These are phyloP conservation scores for Mesembryanthemum crystallinum DNA, from an alignment of 148 eudicot species.

Conservation along the genomic window DNA sequence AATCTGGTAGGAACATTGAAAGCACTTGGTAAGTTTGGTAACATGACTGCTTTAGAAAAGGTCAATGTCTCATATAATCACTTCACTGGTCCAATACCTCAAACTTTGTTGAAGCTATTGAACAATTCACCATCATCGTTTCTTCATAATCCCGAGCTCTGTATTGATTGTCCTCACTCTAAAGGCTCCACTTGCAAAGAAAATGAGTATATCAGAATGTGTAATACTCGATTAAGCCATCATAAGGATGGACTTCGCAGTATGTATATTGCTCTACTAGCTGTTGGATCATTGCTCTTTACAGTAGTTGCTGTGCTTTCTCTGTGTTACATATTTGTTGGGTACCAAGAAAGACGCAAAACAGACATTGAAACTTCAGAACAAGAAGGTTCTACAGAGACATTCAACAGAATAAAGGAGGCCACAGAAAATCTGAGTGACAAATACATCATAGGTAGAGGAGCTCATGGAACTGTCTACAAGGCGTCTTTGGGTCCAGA, in stretches of 20 bases:
- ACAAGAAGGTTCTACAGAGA: conserved; percentile 41
- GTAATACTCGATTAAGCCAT: conserved; percentile 26
- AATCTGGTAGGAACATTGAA: conserved; percentile 55
- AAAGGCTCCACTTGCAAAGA: conserved; percentile 28
- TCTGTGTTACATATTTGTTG: conserved; percentile 28
- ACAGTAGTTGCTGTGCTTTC: conserved; percentile 34
- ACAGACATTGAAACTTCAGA: conserved; percentile 34
- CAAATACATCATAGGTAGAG: conserved; percentile 63
- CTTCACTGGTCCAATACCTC: conserved; percentile 63
- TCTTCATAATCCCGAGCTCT: conserved; percentile 51
- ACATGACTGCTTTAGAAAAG: conserved; percentile 33
- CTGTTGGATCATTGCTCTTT: conserved; percentile 39
- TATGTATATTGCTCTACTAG: conserved; percentile 42
- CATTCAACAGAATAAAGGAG: conserved; percentile 49
- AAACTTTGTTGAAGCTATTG: conserved; percentile 35
- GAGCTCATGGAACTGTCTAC: conserved; percentile 84
- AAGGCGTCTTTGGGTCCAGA: conserved; percentile 53
- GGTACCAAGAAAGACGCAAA: conserved; percentile 22
- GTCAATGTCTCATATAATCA: conserved; percentile 58
- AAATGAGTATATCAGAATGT: conserved; percentile 29
- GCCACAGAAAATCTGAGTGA: conserved; percentile 60
- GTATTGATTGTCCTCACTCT: conserved; percentile 34
- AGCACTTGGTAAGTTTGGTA: conserved; percentile 33
- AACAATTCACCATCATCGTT: conserved; percentile 47
- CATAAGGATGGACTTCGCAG: conserved; percentile 20